These are phyloP conservation scores for Mycena galopus DNA, from an alignment of 768 basidiomycete genomes.

Conservation along the genomic window DNA sequence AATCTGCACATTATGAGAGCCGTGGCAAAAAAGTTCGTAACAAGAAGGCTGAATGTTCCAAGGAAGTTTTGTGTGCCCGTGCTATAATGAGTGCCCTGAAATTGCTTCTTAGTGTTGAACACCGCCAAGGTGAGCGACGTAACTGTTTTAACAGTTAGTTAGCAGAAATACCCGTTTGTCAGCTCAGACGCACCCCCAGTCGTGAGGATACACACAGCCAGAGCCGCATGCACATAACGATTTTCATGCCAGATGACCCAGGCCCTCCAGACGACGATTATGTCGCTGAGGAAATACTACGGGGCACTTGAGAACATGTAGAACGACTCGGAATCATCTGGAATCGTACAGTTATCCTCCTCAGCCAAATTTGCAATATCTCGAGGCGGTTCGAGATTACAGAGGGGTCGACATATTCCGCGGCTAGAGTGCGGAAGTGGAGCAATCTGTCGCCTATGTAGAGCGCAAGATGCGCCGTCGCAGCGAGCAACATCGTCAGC, in stretches of 20 bases:
- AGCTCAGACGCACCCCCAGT: conserved; percentile 29
- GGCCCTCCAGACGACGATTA: conserved; percentile 38
- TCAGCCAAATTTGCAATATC: conserved; percentile 23
- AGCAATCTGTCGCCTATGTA: conserved; percentile 16
- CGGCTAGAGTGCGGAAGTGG: conserved; percentile 28
- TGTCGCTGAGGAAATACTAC: conserved; percentile 36
- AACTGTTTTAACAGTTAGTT: background rate
- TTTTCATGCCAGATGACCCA: conserved; percentile 37
- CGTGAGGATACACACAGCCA: conserved; percentile 29
- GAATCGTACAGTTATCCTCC: conserved; percentile 19
- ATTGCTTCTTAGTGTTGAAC: conserved; percentile 29
- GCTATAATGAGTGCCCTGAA: conserved; percentile 15
- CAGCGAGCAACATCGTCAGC: conserved; percentile 25
- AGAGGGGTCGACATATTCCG: conserved; percentile 22
- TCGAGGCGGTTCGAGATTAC: background rate
- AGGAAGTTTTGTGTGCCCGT: conserved; percentile 24
- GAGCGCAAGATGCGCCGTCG: conserved; percentile 28
- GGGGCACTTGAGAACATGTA: background rate
- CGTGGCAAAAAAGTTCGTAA: conserved; percentile 35
- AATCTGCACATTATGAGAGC: conserved; percentile 32
- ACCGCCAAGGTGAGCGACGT: conserved; percentile 32
- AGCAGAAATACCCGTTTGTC: background rate
- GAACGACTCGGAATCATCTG: background rate
- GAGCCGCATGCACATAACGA: conserved; percentile 21
- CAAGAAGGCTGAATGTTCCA: conserved; percentile 32